Conservation (phyloP, 1,284 basidiomycete species). For the Ganoderma leucocontextum region DNA sequence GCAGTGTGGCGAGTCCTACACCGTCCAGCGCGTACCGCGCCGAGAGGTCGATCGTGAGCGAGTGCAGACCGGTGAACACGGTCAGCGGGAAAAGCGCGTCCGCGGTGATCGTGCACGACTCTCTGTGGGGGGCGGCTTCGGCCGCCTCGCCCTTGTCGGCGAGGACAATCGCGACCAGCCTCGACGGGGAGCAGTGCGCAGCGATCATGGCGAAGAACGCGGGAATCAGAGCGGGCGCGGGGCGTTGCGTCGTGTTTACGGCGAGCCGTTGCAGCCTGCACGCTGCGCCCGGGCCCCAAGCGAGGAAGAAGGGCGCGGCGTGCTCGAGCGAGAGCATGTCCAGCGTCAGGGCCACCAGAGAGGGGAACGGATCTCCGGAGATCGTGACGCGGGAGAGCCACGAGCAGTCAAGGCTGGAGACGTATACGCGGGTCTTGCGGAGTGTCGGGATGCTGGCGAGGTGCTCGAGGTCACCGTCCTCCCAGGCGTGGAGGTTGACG, state of each 20-base stretch:
- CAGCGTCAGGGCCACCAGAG: slow-evolving; percentile 17
- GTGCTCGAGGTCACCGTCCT: slow-evolving; percentile 16
- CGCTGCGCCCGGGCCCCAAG: slow-evolving; percentile 1
- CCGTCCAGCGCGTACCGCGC: slow-evolving; percentile 13
- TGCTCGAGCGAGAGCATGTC: slow-evolving; percentile 14
- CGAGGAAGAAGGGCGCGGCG: slow-evolving; percentile 20
- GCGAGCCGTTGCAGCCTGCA: slow-evolving; percentile 14
- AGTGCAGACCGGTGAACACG: slow-evolving; percentile 8
- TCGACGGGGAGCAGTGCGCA: background rate
- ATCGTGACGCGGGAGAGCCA: slow-evolving; percentile 14
- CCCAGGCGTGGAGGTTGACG: slow-evolving; percentile 13
- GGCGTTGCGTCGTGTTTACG: slow-evolving; percentile 1
- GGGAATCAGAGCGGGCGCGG: slow-evolving; percentile 4
- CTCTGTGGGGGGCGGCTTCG: background rate
- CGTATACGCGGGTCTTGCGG: slow-evolving; percentile 15
- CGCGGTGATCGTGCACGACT: background rate
- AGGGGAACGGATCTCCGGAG: slow-evolving; percentile 11
- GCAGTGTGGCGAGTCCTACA: background rate
- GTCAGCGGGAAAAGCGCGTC: slow-evolving; percentile 13
- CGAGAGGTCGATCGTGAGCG: slow-evolving; percentile 19
- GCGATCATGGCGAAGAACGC: slow-evolving; percentile 11
- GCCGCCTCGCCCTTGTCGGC: slow-evolving; percentile 1
- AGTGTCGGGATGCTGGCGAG: slow-evolving; percentile 19
- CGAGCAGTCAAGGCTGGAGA: slow-evolving; percentile 9
- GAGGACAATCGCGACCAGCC: slow-evolving; percentile 10